phyloP scores from a whole-genome alignment of 1,139 yeast species.

The Diutina rugosa region DNA sequence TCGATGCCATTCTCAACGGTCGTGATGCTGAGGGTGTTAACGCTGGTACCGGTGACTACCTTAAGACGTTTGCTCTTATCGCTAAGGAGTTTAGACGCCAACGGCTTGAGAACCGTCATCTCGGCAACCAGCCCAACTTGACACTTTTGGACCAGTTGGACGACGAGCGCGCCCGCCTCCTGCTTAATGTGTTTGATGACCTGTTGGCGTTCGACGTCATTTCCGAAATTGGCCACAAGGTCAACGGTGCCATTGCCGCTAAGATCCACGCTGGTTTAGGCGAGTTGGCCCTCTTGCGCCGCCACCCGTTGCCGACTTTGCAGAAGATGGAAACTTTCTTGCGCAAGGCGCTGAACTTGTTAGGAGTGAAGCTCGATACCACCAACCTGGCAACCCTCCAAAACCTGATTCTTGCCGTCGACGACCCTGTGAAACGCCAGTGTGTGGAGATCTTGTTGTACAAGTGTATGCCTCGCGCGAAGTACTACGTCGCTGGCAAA shows the following conservation, averaged over 20 bases:
- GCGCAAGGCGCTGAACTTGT: conserved; percentile 47
- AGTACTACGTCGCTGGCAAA: conserved; percentile 80
- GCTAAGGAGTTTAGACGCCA: conserved; percentile 66
- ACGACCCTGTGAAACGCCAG: conserved; percentile 51
- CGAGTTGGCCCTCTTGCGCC: conserved; percentile 70
- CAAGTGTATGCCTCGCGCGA: conserved; percentile 79
- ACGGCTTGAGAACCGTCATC: conserved; percentile 40
- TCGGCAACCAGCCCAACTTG: conserved; percentile 42
- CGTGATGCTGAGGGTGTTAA: conserved; percentile 20
- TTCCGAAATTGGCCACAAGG: conserved; percentile 69
- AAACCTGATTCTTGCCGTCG: conserved; percentile 52
- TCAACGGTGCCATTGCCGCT: conserved; percentile 79
- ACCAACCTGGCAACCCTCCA: conserved; percentile 63
- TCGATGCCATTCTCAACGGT: conserved; percentile 35
- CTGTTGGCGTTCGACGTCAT: conserved; percentile 46
- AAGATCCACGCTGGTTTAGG: conserved; percentile 67
- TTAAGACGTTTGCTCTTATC: conserved; percentile 50
- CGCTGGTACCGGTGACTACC: conserved; percentile 54
- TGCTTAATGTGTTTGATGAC: conserved; percentile 62
- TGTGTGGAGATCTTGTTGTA: conserved; percentile 70
- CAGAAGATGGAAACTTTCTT: conserved; percentile 75
- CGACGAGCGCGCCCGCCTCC: conserved; percentile 66
- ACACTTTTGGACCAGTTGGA: conserved; percentile 72
- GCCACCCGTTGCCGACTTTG: conserved; percentile 75
- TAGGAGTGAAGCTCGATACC: conserved; percentile 59